phyloP scores from a whole-genome alignment of 106 monocot species.

The Platanthera guangdongensis region DNA sequence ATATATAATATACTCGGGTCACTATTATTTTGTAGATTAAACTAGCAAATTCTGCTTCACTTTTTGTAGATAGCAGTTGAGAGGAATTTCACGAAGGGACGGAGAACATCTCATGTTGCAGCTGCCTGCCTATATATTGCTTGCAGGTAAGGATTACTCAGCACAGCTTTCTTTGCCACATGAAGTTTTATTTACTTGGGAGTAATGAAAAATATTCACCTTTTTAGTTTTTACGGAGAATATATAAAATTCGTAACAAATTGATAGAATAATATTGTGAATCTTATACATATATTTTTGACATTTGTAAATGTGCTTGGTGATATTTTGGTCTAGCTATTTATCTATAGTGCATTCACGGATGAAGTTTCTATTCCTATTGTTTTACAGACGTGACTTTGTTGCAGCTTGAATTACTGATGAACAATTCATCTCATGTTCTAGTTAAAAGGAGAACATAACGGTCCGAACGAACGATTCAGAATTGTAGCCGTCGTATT shows the following conservation, averaged over 20 bases:
- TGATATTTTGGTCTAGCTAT: background rate
- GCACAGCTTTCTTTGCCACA: background rate
- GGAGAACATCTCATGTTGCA: slow-evolving; percentile 67
- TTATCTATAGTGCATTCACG: background rate
- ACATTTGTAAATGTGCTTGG: background rate
- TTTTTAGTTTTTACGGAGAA: background rate
- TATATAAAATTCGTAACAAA: background rate
- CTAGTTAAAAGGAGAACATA: no score
- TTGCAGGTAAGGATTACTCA: slow-evolving; percentile 44
- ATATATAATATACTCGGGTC: slow-evolving; percentile 1
- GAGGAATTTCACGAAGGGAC: slow-evolving; percentile 67
- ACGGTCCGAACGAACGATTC: no score
- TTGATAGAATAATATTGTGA: background rate
- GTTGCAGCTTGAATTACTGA: no score
- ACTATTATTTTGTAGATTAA: background rate
- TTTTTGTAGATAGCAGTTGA: slow-evolving; percentile 78
- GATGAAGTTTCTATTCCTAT: no score
- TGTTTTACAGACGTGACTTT: no score
- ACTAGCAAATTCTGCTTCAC: background rate
- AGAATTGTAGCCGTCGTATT: no score
- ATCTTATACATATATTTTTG: background rate
- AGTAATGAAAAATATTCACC: background rate
- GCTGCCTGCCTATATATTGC: slow-evolving; percentile 88
- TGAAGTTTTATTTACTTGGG: background rate
- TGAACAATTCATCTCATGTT: no score